phyloP scores from a whole-genome alignment of 208 protist genomes.

The Porcisia hertigi region DNA sequence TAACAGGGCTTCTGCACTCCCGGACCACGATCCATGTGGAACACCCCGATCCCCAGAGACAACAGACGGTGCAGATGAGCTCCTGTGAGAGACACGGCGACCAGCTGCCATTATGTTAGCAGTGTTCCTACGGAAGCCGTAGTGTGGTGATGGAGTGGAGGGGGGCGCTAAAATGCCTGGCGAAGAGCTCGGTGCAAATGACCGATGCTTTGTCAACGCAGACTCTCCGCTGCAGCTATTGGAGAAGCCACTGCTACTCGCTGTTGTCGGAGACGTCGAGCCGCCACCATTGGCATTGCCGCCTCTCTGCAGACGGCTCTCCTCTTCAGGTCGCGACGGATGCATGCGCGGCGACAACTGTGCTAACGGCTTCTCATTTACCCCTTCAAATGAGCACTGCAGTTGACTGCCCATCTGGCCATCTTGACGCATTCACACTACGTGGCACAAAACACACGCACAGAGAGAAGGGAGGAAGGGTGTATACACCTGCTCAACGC shows the following conservation, averaged over 20 bases:
- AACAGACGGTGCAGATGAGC: slow-evolving; percentile 13
- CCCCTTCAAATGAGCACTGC: slow-evolving; percentile 21
- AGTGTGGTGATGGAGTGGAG: slow-evolving; percentile 33
- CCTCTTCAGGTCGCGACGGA: slow-evolving; percentile 14
- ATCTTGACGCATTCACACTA: slow-evolving; percentile 28
- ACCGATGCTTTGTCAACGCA: neutral
- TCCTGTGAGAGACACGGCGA: slow-evolving; percentile 27
- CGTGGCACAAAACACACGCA: neutral
- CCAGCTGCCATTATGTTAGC: slow-evolving; percentile 28
- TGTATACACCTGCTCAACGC: neutral
- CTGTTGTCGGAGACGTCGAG: slow-evolving; percentile 8
- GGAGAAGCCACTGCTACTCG: slow-evolving; percentile 3
- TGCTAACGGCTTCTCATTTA: slow-evolving; percentile 11
- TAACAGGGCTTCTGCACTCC: slow-evolving; percentile 1
- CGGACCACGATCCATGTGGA: neutral
- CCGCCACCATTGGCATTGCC: slow-evolving; percentile 7
- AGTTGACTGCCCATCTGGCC: slow-evolving; percentile 26
- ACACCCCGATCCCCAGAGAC: neutral
- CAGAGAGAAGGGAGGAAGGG: neutral
- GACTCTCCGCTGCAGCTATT: slow-evolving; percentile 8
- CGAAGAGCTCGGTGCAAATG: slow-evolving; percentile 8
- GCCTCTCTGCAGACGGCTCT: slow-evolving; percentile 3
- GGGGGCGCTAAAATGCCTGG: slow-evolving; percentile 22
- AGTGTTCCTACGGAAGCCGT: slow-evolving; percentile 31
- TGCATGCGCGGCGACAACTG: slow-evolving; percentile 7